phyloP scores from a whole-genome alignment of 1,284 basidiomycete species.

The Tetrapyrgos nigripes region DNA sequence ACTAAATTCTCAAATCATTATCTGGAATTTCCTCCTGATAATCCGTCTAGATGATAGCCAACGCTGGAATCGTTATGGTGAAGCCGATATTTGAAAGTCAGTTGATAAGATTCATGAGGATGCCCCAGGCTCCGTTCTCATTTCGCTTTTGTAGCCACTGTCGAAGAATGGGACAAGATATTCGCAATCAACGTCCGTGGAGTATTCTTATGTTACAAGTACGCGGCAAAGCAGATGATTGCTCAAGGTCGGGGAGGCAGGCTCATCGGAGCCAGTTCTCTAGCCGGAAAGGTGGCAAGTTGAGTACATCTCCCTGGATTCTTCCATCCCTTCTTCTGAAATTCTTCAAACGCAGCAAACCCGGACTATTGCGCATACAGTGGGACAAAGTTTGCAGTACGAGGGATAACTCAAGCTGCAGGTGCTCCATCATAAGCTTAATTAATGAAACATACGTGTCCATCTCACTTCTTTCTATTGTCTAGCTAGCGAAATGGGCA shows the following conservation, averaged over 20 bases:
- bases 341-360: neutral
- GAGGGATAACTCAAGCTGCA: constrained; percentile 24
- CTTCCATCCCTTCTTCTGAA: neutral
- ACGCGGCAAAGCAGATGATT: constrained; percentile 12
- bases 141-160: neutral
- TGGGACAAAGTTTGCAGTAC: constrained; percentile 33
- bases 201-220: constrained; percentile 6
- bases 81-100: neutral
- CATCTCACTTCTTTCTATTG: constrained; percentile 10
- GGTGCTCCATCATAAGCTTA: no score
- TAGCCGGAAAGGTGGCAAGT: constrained; percentile 3
- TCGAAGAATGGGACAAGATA: constrained; percentile 3
- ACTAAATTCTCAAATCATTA: no score
- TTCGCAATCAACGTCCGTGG: constrained; percentile 7
- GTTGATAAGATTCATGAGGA: neutral
- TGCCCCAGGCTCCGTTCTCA: neutral
- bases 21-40: constrained; percentile 17
- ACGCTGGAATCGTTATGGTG: constrained; percentile 36
- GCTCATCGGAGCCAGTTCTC: constrained; percentile 8
- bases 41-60: constrained; percentile 40
- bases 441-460: neutral
- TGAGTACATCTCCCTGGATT: neutral
- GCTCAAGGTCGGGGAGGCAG: constrained; percentile 9
- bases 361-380: constrained; percentile 13
- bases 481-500: constrained; percentile 38